Conservation (phyloP, 129 eudicot species). For the Silybum marianum region DNA sequence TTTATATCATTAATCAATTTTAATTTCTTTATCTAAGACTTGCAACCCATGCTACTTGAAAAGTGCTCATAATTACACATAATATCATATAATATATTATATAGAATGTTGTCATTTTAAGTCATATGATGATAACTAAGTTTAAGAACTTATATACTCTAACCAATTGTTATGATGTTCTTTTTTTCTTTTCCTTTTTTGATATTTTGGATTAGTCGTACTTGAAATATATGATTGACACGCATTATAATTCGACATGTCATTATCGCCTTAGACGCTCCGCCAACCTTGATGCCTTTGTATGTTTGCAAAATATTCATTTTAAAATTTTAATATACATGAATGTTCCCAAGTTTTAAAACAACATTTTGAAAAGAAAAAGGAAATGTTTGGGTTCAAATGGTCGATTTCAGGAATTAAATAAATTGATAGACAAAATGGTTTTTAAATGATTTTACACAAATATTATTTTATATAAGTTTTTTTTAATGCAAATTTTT, state of each 20-base stretch:
- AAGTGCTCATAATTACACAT: conserved; percentile 17
- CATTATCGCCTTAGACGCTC: background rate
- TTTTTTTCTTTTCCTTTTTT: background rate
- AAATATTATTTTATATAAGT: no score
- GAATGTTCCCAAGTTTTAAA: no score
- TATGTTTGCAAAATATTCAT: background rate
- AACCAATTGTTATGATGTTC: background rate
- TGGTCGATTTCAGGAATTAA: no score
- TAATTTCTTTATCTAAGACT: conserved; percentile 26
- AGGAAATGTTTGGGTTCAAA: no score
- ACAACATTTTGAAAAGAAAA: no score
- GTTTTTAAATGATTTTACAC: no score
- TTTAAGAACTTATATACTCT: background rate
- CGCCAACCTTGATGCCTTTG: background rate
- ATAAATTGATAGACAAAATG: no score
- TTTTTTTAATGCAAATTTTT: no score
- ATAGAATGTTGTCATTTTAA: background rate
- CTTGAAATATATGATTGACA: background rate
- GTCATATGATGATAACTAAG: background rate
- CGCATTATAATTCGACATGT: background rate
- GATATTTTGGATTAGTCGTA: background rate
- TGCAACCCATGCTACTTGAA: conserved; percentile 41
- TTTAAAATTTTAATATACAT: background rate
- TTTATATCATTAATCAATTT: background rate
- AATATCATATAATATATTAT: background rate